Conservation (phyloP, 1,284 basidiomycete genomes). For the Thelephora terrestris region DNA sequence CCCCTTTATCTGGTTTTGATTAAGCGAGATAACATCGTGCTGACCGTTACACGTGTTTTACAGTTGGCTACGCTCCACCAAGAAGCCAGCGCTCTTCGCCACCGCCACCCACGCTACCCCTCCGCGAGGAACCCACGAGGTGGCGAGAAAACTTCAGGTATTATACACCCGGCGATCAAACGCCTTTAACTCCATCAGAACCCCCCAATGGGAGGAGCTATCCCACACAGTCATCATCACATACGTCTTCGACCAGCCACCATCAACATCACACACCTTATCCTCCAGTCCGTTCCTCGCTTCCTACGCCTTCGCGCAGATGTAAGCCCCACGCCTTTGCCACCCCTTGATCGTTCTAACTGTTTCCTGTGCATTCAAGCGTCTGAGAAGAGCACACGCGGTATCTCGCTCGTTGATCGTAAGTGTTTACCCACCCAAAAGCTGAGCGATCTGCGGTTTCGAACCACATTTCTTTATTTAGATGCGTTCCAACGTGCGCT, state of each 20-base stretch:
- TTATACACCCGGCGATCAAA: background rate
- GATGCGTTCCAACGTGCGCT: background rate
- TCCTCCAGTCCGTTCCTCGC: background rate
- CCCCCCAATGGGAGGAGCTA: background rate
- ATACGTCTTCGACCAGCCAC: constrained; percentile 13
- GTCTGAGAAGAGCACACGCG: background rate
- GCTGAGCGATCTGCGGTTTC: too few species aligned
- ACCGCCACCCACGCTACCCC: background rate
- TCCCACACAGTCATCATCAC: background rate
- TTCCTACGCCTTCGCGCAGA: background rate
- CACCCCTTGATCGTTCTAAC: too few species aligned
- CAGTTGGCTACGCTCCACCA: background rate
- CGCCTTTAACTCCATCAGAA: constrained; percentile 5
- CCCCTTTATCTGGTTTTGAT: too few species aligned
- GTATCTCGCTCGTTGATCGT: background rate
- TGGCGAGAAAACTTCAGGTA: background rate
- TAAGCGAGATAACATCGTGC: too few species aligned
- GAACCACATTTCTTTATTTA: background rate
- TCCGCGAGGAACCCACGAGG: background rate
- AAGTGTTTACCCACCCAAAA: background rate
- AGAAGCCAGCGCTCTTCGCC: background rate
- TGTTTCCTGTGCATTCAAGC: background rate
- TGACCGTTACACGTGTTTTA: background rate
- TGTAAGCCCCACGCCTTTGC: background rate
- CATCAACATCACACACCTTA: constrained; percentile 13